Conservation (phyloP, 208 protist species). For the Trypanosoma mega region DNA sequence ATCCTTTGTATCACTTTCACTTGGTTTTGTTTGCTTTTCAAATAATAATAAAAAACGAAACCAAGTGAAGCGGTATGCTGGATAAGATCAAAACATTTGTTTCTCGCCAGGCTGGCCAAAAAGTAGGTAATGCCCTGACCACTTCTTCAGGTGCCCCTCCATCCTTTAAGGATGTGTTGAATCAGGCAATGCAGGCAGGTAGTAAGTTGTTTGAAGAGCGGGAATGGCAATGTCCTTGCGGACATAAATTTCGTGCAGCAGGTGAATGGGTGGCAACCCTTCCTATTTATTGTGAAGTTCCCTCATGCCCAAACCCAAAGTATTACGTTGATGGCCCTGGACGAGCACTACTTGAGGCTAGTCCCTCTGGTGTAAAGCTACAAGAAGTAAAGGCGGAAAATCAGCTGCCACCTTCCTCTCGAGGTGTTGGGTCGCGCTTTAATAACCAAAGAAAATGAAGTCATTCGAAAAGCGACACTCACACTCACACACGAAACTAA, state of each 20-base stretch:
- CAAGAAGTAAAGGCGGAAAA: constrained; percentile 47
- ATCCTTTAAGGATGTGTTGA: constrained; percentile 51
- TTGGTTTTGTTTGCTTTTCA: no score
- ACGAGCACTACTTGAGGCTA: constrained; percentile 76
- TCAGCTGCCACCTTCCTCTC: constrained; percentile 8
- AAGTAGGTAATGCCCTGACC: constrained; percentile 47
- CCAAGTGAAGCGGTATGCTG: constrained; percentile 51
- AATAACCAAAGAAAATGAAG: constrained; percentile 25
- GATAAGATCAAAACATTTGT: constrained; percentile 86
- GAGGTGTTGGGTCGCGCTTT: constrained; percentile 71
- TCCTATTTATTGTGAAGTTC: constrained; percentile 87
- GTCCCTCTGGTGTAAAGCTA: constrained; percentile 79
- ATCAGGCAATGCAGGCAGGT: constrained; percentile 56
- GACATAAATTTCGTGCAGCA: constrained; percentile 81
- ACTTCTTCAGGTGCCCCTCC: constrained; percentile 35
- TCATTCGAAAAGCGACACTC: no score
- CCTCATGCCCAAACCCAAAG: constrained; percentile 87
- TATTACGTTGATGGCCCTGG: constrained; percentile 89
- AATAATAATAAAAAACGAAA: no score
- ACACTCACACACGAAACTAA: no score
- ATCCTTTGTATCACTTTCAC: no score
- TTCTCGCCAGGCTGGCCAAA: constrained; percentile 38
- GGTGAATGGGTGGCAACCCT: constrained; percentile 84
- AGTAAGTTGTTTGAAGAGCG: constrained; percentile 74
- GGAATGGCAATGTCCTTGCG: constrained; percentile 91